phyloP scores from a whole-genome alignment of 306 rosid genomes.

The Cucurbita pepo region DNA sequence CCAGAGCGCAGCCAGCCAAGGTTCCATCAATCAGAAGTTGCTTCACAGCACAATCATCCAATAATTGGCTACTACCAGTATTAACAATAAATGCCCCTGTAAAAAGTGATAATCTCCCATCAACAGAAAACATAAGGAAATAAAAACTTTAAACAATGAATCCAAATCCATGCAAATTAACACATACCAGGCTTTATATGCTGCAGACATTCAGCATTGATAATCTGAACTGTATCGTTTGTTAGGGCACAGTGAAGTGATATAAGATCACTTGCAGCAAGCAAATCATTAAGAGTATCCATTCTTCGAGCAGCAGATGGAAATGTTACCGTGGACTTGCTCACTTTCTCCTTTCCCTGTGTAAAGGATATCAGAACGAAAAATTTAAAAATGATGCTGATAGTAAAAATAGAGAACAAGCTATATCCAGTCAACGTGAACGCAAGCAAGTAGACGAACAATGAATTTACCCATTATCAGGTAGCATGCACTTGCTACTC shows the following conservation, averaged over 20 bases:
- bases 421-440: background rate
- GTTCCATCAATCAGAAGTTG: constrained; percentile 95
- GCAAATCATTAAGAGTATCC: constrained; percentile 96
- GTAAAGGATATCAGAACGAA: constrained; percentile 5
- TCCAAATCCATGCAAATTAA: background rate
- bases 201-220: constrained; percentile 85
- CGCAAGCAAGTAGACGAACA: background rate
- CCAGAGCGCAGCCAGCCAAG: constrained; percentile 95
- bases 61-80: constrained; percentile 83
- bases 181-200: constrained; percentile 76
- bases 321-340: constrained; percentile 30
- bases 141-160: background rate
- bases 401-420: background rate
- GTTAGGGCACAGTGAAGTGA: constrained; percentile 91
- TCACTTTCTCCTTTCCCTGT: constrained; percentile 39
- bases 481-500: background rate
- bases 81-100: constrained; percentile 93
- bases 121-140: background rate
- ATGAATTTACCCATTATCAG: constrained; percentile 1
- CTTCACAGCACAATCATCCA: constrained; percentile 97
- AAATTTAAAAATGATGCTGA: background rate
- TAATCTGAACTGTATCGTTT: constrained; percentile 77
- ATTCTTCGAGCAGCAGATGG: constrained; percentile 89
- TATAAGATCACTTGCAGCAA: constrained; percentile 91
- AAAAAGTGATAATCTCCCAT: constrained; percentile 2